Conservation (phyloP, 164 flowering plant species). For the Stephania cephalantha region DNA sequence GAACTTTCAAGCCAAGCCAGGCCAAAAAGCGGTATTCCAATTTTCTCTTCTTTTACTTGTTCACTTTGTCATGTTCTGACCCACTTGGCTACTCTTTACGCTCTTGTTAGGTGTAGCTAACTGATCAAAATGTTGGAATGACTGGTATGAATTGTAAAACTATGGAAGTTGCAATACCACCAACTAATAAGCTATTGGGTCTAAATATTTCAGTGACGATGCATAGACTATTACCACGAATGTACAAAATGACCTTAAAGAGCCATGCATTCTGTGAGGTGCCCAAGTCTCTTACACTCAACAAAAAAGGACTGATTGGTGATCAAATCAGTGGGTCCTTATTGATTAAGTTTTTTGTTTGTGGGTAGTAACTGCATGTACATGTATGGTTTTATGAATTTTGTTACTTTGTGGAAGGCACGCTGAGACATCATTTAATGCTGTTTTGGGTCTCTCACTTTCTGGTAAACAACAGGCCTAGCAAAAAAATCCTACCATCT, state of each 20-base stretch:
- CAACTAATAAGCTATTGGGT: neutral
- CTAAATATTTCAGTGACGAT: neutral
- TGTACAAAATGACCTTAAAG: neutral
- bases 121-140: conserved; percentile 4
- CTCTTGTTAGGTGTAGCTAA: conserved; percentile 8
- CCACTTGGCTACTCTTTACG: neutral
- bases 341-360: neutral
- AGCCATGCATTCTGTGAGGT: neutral
- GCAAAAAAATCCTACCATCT: neutral
- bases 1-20: neutral
- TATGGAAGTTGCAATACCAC: neutral
- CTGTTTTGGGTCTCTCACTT: neutral
- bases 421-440: neutral
- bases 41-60: neutral
- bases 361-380: neutral
- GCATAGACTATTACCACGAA: neutral
- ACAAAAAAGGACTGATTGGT: neutral
- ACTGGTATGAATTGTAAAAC: neutral
- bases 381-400: neutral
- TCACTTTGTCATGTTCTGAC: neutral
- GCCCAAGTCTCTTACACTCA: neutral
- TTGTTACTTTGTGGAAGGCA: neutral
- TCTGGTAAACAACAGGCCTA: neutral
- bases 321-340: neutral
- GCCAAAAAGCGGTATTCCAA: neutral